phyloP scores from a whole-genome alignment of 345 rosid species.

The Anastatica hierochuntica region DNA sequence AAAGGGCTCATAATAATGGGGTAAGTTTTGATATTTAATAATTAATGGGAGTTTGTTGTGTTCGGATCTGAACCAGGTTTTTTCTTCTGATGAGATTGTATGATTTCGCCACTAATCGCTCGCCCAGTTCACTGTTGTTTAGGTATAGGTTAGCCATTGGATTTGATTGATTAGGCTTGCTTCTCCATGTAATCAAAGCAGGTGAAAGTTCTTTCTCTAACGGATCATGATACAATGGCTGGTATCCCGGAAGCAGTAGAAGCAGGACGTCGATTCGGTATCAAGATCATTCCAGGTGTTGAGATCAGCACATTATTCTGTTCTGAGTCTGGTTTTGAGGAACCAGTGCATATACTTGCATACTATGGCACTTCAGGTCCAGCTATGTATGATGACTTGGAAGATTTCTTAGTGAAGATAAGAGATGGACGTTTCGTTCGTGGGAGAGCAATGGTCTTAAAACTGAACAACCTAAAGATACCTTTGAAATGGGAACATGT shows the following conservation, averaged over 20 bases:
- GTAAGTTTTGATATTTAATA: conserved; percentile 32
- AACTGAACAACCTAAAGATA: conserved; percentile 69
- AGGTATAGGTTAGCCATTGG: background rate
- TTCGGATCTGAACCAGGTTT: background rate
- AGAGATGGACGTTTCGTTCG: conserved; percentile 85
- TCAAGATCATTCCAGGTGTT: conserved; percentile 86
- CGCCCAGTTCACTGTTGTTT: too few relatives aligned
- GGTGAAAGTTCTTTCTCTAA: conserved; percentile 94
- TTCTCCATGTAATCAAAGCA: conserved; percentile 38
- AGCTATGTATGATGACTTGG: conserved; percentile 47
- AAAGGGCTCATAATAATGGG: conserved; percentile 81
- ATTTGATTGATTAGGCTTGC: conserved; percentile 21
- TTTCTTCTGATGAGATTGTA: background rate
- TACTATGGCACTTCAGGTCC: conserved; percentile 93
- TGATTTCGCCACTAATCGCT: too few relatives aligned
- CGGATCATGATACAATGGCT: conserved; percentile 89
- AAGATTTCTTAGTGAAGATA: conserved; percentile 52
- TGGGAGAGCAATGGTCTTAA: conserved; percentile 67
- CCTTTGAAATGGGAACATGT: conserved; percentile 90
- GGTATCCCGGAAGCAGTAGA: conserved; percentile 89
- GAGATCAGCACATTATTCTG: conserved; percentile 89
- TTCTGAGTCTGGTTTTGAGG: conserved; percentile 48
- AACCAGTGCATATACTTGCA: conserved; percentile 92
- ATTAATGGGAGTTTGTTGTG: background rate
- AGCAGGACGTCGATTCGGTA: conserved; percentile 61